Evolutionary conservation across 176 grass and related monocot species (phyloP).

Genomic region (Zea mays): Zm-B73-REFERENCE-NAM-5.0 NC_050104.1:18362501-18363000

Average conservation of each 20-base stretch:
- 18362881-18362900: neutral
- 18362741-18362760: slow-evolving; percentile 86
- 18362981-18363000: slow-evolving; percentile 67
- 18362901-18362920: neutral
- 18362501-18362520: slow-evolving; percentile 46
- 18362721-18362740: too few species aligned
- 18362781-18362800: slow-evolving; percentile 79
- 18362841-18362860: neutral
- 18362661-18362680: too few species aligned
- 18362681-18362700: too few species aligned
- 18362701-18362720: too few species aligned
- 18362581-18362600: slow-evolving; percentile 56
- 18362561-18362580: slow-evolving; percentile 60
- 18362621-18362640: slow-evolving; percentile 19
- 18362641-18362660: too few species aligned
- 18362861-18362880: too few species aligned
- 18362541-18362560: slow-evolving; percentile 69
- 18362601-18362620: slow-evolving; percentile 91
- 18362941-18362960: slow-evolving; percentile 84
- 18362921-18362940: slow-evolving; percentile 71
- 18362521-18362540: slow-evolving; percentile 76
- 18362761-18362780: slow-evolving; percentile 91
- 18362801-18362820: slow-evolving; percentile 68
- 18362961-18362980: slow-evolving; percentile 80
- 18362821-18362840: too few species aligned